Conservation (phyloP, 176 grass and related monocot species). For the Pontederia paniculata region DNA sequence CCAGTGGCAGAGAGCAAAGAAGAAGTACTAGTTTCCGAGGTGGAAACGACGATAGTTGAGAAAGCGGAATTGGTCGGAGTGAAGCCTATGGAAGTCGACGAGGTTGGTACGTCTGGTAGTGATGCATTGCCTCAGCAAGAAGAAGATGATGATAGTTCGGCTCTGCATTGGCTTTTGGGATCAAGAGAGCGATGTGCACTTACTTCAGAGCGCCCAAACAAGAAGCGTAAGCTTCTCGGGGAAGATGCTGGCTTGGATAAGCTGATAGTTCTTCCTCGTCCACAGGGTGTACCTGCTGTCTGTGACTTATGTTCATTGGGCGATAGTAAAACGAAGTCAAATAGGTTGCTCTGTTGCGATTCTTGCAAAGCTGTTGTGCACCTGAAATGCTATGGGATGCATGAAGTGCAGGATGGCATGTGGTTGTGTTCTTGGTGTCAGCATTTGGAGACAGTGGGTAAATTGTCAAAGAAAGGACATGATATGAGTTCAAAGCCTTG, state of each 20-base stretch:
- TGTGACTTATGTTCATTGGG: slow-evolving; percentile 72
- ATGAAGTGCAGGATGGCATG: slow-evolving; percentile 26
- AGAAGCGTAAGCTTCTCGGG: slow-evolving; percentile 85
- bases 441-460: slow-evolving; percentile 30
- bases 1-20: slow-evolving; percentile 26
- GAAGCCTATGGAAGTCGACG: slow-evolving; percentile 11
- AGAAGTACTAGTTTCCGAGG: slow-evolving; percentile 22
- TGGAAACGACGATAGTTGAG: slow-evolving; percentile 13
- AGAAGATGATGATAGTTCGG: slow-evolving; percentile 16
- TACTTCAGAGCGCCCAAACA: slow-evolving; percentile 83
- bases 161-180: slow-evolving; percentile 48
- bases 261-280: slow-evolving; percentile 57
- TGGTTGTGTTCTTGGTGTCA: slow-evolving; percentile 79
- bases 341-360: slow-evolving; percentile 58
- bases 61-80: neutral
- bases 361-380: slow-evolving; percentile 61
- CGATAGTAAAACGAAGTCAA: slow-evolving; percentile 31
- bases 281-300: slow-evolving; percentile 16
- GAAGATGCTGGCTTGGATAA: slow-evolving; percentile 64
- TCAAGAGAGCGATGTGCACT: slow-evolving; percentile 55
- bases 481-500: slow-evolving; percentile 30
- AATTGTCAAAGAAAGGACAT: slow-evolving; percentile 8
- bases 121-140: slow-evolving; percentile 7
- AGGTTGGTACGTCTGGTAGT: slow-evolving; percentile 18
- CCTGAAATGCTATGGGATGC: slow-evolving; percentile 92